Percentiles rank a stretch among this genome's conserved stretches.
phyloP scores from a whole-genome alignment of 345 rosid genomes.

The Eucalyptus victrix region DNA sequence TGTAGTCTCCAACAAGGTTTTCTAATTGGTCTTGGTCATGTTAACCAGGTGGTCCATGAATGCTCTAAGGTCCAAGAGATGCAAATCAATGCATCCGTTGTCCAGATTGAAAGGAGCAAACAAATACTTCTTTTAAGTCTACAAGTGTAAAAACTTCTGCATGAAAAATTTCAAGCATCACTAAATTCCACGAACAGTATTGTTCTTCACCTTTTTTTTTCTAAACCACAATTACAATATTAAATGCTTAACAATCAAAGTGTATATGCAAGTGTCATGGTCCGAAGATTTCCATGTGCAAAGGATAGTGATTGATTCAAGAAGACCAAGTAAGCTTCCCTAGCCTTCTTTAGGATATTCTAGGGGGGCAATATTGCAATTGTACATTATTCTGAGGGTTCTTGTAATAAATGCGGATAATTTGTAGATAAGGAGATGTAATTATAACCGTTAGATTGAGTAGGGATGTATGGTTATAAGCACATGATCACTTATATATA shows the following conservation, averaged over 20 bases:
- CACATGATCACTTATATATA: neutral
- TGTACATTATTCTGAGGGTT: neutral
- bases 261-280: neutral
- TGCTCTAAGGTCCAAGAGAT: neutral
- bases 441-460: neutral
- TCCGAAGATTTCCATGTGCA: neutral
- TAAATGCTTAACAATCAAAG: neutral
- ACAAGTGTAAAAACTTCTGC: neutral
- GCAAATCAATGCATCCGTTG: neutral
- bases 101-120: neutral
- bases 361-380: neutral
- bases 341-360: neutral
- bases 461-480: neutral
- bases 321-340: neutral
- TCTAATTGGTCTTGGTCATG: neutral
- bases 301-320: neutral
- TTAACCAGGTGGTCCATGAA: neutral
- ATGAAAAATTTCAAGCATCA: neutral
- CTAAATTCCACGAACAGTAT: neutral
- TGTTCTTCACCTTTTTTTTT: neutral
- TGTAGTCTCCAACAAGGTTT: neutral
- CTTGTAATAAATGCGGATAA: too few species aligned
- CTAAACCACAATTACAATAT: neutral
- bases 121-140: neutral
- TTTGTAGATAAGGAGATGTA: neutral